A percentile compares a stretch with the other conserved stretches of the same genome.
Conservation (phyloP, 371 early-diverging fungal genomes). For the Neoconidiobolus thromboides region DNA sequence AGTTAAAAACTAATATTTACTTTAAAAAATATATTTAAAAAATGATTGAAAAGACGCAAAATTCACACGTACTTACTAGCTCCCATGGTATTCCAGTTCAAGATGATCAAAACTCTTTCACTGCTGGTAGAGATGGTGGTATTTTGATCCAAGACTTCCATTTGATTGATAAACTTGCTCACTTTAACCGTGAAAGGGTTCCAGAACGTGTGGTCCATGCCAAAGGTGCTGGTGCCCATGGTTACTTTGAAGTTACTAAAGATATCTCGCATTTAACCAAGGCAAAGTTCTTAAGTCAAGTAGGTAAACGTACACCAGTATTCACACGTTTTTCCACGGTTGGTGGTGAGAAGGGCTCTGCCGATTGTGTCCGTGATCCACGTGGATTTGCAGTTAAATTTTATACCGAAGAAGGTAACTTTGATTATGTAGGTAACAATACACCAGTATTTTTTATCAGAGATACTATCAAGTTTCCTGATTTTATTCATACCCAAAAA, state of each 20-base stretch:
- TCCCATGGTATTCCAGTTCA: slow-evolving; percentile 36
- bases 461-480: slow-evolving; percentile 62
- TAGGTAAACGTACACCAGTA: slow-evolving; percentile 59
- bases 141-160: slow-evolving; percentile 48
- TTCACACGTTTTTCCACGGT: slow-evolving; percentile 69
- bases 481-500: slow-evolving; percentile 70
- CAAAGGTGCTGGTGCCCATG: slow-evolving; percentile 66
- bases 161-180: slow-evolving; percentile 57
- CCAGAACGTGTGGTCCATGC: slow-evolving; percentile 74
- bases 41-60: no score
- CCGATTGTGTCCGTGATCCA: slow-evolving; percentile 57
- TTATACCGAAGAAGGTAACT: slow-evolving; percentile 59
- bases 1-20: no score
- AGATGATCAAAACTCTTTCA: slow-evolving; percentile 35
- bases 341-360: slow-evolving; percentile 50
- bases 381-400: slow-evolving; percentile 62
- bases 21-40: no score
- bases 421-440: slow-evolving; percentile 59
- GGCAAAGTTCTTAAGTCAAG: slow-evolving; percentile 49
- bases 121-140: slow-evolving; percentile 32
- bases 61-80: slow-evolving; percentile 12
- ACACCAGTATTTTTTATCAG: slow-evolving; percentile 49
- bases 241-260: slow-evolving; percentile 58
- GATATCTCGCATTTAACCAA: slow-evolving; percentile 45
- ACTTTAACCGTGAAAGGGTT: slow-evolving; percentile 68